phyloP scores from a whole-genome alignment of 768 basidiomycete genomes.

The Amanita pseudoporphyria region DNA sequence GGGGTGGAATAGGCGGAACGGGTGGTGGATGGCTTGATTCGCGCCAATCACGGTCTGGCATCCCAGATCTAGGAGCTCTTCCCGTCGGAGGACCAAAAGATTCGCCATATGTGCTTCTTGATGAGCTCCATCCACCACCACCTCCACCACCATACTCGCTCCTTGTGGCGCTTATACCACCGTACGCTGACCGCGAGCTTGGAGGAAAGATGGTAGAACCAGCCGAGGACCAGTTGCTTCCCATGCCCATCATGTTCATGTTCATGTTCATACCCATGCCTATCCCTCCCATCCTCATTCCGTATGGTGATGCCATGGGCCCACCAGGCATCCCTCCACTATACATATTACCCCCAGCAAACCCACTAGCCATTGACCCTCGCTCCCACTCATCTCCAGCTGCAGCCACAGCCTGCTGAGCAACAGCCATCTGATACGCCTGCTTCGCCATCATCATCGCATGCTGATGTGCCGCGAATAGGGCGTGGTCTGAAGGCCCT shows the following conservation, averaged over 20 bases:
- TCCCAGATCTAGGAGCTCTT: neutral
- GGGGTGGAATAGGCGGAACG: constrained; percentile 25
- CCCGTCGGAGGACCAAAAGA: constrained; percentile 33
- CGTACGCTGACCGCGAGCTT: constrained; percentile 46
- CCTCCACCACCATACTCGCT: constrained; percentile 56
- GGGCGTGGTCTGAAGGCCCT: constrained; percentile 41
- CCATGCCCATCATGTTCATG: constrained; percentile 29
- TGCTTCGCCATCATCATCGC: constrained; percentile 85
- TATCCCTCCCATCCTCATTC: constrained; percentile 22
- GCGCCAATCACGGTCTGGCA: constrained; percentile 14
- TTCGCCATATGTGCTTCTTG: constrained; percentile 67
- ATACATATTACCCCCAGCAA: constrained; percentile 38
- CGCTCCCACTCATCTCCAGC: constrained; percentile 93
- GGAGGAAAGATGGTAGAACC: constrained; percentile 43
- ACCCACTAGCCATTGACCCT: constrained; percentile 45
- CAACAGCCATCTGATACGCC: constrained; percentile 83
- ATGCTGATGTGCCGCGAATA: constrained; percentile 74
- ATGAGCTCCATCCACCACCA: constrained; percentile 39
- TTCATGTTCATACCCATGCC: constrained; percentile 26
- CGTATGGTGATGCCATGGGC: constrained; percentile 21
- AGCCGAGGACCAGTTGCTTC: constrained; percentile 33
- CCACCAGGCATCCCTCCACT: constrained; percentile 24
- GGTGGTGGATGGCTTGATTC: constrained; percentile 36
- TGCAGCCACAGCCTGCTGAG: constrained; percentile 81
- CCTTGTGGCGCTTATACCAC: constrained; percentile 35